These are phyloP conservation scores for Aspergillus nidulans DNA, from an alignment of 495 filamentous ascomycete genomes.

Conservation along the genomic window DNA sequence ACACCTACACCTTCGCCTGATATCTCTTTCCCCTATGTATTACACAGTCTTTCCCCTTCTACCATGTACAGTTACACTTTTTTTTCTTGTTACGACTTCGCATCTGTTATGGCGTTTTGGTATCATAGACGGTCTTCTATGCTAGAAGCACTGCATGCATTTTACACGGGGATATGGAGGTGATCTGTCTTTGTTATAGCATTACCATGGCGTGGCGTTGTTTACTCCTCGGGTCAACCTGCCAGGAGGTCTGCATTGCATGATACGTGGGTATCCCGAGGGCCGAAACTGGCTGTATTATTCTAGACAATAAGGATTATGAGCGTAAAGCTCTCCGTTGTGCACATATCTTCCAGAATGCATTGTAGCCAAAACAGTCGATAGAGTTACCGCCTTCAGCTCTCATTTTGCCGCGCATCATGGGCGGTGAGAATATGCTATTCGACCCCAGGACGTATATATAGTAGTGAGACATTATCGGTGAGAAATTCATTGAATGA, in stretches of 20 bases:
- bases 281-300: neutral
- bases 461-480: too few species aligned
- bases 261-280: slow-evolving; percentile 9
- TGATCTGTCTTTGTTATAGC: slow-evolving; percentile 6
- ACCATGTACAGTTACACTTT: slow-evolving; percentile 26
- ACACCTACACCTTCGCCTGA: slow-evolving; percentile 19
- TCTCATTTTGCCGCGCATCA: too few species aligned
- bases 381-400: too few species aligned
- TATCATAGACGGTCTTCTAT: slow-evolving; percentile 25
- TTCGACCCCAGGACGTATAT: too few species aligned
- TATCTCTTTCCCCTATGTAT: neutral
- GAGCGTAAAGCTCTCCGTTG: neutral
- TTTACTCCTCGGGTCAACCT: slow-evolving; percentile 1
- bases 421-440: too few species aligned
- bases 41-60: slow-evolving; percentile 6
- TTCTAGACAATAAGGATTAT: neutral
- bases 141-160: slow-evolving; percentile 12
- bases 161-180: slow-evolving; percentile 9
- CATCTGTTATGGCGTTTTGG: slow-evolving; percentile 30
- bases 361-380: neutral
- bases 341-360: neutral
- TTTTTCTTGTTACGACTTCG: slow-evolving; percentile 19
- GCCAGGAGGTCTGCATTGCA: slow-evolving; percentile 20
- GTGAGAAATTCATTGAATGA: too few species aligned
- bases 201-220: slow-evolving; percentile 28